Evolutionary conservation across 345 rosid species (phyloP), one percentile per base, ranked within the genome.

Genomic region (Populus ilicifolia): DNA sequence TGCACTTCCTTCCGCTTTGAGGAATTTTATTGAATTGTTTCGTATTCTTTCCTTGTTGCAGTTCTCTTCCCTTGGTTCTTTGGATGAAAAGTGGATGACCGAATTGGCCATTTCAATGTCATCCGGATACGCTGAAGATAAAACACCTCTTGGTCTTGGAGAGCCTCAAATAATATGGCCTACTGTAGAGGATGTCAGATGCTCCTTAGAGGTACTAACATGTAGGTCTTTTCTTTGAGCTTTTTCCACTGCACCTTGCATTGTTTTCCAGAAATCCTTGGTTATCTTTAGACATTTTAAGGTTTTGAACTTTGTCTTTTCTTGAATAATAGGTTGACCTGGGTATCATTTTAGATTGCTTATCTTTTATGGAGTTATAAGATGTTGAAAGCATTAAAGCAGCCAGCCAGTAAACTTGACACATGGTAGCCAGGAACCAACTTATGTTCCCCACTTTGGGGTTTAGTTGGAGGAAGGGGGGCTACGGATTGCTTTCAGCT

Each of bases 41-140:
- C 46, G n/a, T 52, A 8, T 73, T 69, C 41, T 78, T 76, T 17
- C 18, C 39, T 59, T 62, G 14, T 72, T 85, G 83, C 83, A 96
- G 99, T 93, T 96, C 89, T 96, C 99, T 62, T 96, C 98, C 73
- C 90, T 96, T 25, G 97, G 99, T 79, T 96, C 94, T 20, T 84
- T 96, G 79, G 98, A 96, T 70, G 97, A 92, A 83, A 96, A 93
- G 85, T 93, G 98, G 97, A 89, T 96, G 90, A 77, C 90, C 44
- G 98, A 96, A 83, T 86, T 93, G 74, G 89, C 92, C 81, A 78
- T 87, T 65, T 93, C 98, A 29, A 84, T 93, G 94, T 93, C 99
- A 68, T 86, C 94, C 25, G 99, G 98, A 77, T 52, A 77, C 29
- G 81, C 90, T 62, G 97, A 93, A 83, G 98, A 91, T 75, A 90